Evolutionary conservation across 2,329 filamentous ascomycete genomes (phyloP), one percentile per base, ranked within the genome.

Genomic region (Colletotrichum salicis): DNA sequence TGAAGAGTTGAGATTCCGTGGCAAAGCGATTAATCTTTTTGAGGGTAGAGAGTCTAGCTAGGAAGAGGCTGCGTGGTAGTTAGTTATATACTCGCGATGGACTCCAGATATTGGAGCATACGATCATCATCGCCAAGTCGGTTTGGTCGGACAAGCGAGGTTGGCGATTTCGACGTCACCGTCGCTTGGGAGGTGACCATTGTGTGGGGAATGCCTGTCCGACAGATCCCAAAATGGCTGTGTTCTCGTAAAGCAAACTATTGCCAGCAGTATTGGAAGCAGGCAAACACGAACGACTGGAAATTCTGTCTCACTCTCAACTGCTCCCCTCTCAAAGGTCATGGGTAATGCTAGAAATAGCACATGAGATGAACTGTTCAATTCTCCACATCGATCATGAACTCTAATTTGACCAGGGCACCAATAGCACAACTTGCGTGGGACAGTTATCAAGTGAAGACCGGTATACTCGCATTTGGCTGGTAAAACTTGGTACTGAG

Each of bases 151-250:
- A 24, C 59, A 29, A 41, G 33, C 24, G 59, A 69, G 54, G 54
- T 29, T 64, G 64, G 8, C 56, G 69, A 63, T 64, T 71, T 48
- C 69, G 69, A 71, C 69, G 69, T 71, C 69, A 71, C 65, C 59
- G 12, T 12, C 33, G 31, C 54, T 35, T 33, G 52, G 51, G 27
- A 54, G 69, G 41, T 51, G 8, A 41, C 45, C 51, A 67, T 69
- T 63, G 52, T 71, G 54, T 60, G 64, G 69, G 22, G 64, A 69
- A 69, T 64, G 65, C 58, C 54, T 69, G 65, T 59, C 58, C 65
- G 45, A 59, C 45, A 69, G 10, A 15, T 24, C 55, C 35, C 6
- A 65, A 35, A 65, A 58, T 48, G 33, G 12, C 7, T 31, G 59
- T 19, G 13, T 41, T 41, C 19, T 19, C 15, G 64, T 24, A 31